Base-by-base conservation (phyloP, 345 rosid genomes). In the Arabis alpina region DNA sequence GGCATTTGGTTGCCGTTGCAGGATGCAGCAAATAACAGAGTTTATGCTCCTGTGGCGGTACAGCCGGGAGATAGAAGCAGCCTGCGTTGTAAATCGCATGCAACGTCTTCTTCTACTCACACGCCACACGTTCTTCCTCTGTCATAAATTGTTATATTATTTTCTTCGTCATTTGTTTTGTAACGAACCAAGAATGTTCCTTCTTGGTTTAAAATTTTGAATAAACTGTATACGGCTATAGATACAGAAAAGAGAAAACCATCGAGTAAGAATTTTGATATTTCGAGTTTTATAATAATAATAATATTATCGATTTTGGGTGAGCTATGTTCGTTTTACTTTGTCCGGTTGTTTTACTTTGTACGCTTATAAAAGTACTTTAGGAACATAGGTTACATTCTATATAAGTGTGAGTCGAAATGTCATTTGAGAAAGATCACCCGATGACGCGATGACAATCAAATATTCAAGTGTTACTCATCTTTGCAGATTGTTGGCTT, bases 1-100 rank as follows among this genome's bases (percentile, higher is more conserved):
- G 92, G 97, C 24, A 85, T 93, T 67, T 90, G 98, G 97, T 80
- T 87, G 51, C 87, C 85, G 4, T 86, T 91, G 1, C 82, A 6
- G 83, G 77, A 76, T 3, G 42, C 14, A 23, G 15, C 47, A 64
- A 69, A 57, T 70, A 66, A 48, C 76, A 77, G 81, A 68, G 73
- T 86, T 8, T 80, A 84, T 49, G 75, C 89, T 15, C 97, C 93
- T 4, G 73, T 82, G 27, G 85, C 88, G 1, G 72, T 76, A 10
- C 67, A 79, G 66, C 85, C 89, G 5, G 90, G 78, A 73, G 85
- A 81, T 37, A 70, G 87, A 11, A 81, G 78, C 19, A 79, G 76
- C 52, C 77, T 37, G 2, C 85, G 77, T 60, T 81, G 87, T n/a
- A 80, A 76, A 73, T 85, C 96, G 8, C 91, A 94, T 2, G 66